Conservation (phyloP, 2,329 filamentous ascomycete species). For the Pseudocercospora fijiensis region DNA sequence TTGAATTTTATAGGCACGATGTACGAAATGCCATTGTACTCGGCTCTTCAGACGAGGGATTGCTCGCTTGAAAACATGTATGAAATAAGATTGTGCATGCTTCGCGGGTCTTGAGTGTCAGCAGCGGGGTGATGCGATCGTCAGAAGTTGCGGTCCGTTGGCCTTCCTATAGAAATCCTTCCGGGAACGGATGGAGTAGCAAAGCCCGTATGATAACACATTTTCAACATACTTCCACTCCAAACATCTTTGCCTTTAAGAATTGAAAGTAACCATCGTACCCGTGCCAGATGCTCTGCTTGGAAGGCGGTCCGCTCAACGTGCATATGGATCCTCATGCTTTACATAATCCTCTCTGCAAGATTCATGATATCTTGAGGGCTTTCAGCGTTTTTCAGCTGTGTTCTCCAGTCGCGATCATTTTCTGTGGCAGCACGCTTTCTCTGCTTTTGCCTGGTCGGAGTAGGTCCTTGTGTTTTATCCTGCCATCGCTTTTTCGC, state of each 20-base stretch:
- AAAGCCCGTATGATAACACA: neutral
- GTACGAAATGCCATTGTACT: neutral
- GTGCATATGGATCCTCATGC: neutral
- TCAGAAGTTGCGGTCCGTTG: neutral
- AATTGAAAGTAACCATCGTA: neutral
- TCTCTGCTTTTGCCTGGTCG: neutral
- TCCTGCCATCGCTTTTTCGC: constrained; percentile 17
- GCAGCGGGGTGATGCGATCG: neutral
- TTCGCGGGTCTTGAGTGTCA: neutral
- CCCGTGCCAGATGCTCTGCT: neutral
- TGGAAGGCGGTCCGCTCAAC: neutral
- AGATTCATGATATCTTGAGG: constrained; percentile 1
- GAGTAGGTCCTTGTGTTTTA: neutral
- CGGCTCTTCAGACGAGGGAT: neutral
- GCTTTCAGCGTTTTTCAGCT: neutral
- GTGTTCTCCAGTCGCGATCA: neutral
- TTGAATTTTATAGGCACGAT: neutral
- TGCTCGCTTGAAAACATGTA: neutral
- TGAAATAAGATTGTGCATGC: neutral
- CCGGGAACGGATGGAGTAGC: neutral
- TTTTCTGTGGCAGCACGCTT: neutral
- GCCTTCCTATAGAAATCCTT: neutral
- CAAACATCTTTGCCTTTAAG: neutral
- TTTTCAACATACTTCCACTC: neutral
- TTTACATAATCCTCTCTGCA: constrained; percentile 4